These are phyloP conservation scores for Phytophthora cactorum DNA, from an alignment of 352 stramenopile genomes.

Conservation along the genomic window DNA sequence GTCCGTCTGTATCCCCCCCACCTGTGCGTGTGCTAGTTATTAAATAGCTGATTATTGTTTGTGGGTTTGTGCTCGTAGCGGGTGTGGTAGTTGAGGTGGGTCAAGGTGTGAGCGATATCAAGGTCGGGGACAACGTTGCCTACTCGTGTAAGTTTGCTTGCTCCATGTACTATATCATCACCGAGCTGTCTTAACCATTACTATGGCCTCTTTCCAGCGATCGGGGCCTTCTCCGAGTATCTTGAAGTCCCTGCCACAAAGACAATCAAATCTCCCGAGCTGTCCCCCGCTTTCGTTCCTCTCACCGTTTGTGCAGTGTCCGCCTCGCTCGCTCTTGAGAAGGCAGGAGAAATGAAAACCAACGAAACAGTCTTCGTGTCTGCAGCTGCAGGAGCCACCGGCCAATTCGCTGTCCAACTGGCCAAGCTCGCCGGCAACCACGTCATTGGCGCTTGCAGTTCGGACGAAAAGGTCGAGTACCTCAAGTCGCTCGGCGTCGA, in stretches of 20 bases:
- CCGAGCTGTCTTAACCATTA: neutral
- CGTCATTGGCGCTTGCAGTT: slow-evolving; percentile 28
- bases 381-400: slow-evolving; percentile 22
- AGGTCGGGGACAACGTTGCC: slow-evolving; percentile 46
- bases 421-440: slow-evolving; percentile 30
- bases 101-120: slow-evolving; percentile 43
- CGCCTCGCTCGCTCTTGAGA: slow-evolving; percentile 33
- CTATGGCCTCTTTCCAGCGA: slow-evolving; percentile 13
- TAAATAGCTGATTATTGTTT: too few relatives aligned
- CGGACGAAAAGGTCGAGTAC: slow-evolving; percentile 26
- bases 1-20: neutral
- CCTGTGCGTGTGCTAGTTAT: too few relatives aligned
- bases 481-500: slow-evolving; percentile 40
- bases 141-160: slow-evolving; percentile 38
- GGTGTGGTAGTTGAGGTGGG: slow-evolving; percentile 47
- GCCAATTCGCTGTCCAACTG: slow-evolving; percentile 25
- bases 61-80: slow-evolving; percentile 11
- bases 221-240: slow-evolving; percentile 64
- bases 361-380: slow-evolving; percentile 29
- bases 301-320: slow-evolving; percentile 48
- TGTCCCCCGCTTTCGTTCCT: slow-evolving; percentile 34
- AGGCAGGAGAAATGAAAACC: slow-evolving; percentile 27
- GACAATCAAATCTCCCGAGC: slow-evolving; percentile 34
- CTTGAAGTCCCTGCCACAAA: slow-evolving; percentile 36
- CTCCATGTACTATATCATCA: neutral